Percentiles rank a stretch among this genome's conserved stretches.
These are phyloP conservation scores for Dendrocalamus latiflorus DNA, from an alignment of 202 grass and related monocot genomes.

Conservation along the genomic window DNA sequence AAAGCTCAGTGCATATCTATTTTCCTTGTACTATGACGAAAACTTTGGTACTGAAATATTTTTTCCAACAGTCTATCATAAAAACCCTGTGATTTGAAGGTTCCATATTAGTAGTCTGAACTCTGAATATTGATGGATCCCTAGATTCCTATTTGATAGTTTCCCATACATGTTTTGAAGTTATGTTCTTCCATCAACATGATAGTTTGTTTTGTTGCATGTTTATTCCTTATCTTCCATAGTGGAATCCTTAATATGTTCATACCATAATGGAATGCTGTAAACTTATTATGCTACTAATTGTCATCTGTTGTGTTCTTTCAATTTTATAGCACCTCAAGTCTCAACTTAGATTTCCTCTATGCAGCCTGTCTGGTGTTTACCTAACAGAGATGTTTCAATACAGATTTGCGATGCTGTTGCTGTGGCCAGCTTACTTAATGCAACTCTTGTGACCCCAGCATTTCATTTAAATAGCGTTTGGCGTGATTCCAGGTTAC, in stretches of 20 bases:
- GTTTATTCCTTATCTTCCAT: not conserved
- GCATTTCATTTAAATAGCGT: no score
- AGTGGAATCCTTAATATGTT: not conserved
- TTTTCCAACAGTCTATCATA: not conserved
- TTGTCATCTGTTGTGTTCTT: no score
- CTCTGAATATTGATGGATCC: not conserved
- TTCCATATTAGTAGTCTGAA: not conserved
- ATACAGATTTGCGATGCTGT: constrained; percentile 94
- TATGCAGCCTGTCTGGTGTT: no score
- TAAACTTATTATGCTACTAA: no score
- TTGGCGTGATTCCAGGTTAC: no score
- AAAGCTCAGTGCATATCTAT: not conserved
- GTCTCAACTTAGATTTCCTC: no score
- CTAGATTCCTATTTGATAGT: not conserved
- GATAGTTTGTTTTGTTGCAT: not conserved
- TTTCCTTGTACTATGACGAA: not conserved
- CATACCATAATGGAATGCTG: no score
- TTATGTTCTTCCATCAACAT: not conserved
- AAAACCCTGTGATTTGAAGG: not conserved
- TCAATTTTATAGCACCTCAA: no score
- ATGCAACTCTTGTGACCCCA: constrained; percentile 93
- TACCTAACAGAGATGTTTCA: no score
- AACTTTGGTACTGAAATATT: not conserved
- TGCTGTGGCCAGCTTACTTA: constrained; percentile 79
- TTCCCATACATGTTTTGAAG: not conserved